Evolutionary conservation across 345 rosid species (phyloP).

Genomic region (Populus euphratica): DNA sequence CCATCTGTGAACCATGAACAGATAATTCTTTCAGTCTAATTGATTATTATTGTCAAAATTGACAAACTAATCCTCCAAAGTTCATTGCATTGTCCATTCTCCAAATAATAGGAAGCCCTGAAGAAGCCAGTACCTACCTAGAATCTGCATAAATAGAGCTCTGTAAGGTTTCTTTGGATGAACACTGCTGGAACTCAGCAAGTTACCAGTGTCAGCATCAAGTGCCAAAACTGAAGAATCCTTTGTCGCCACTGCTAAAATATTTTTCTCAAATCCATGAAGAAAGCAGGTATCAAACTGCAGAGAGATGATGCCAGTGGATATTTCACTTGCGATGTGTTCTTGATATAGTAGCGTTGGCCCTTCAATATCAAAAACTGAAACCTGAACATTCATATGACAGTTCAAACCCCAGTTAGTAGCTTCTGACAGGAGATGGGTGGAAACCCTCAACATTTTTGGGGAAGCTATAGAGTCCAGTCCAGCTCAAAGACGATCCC

Average conservation of each 20-base stretch:
- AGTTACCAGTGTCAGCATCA: slow-evolving; percentile 66
- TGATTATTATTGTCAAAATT: background rate
- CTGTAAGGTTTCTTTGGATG: slow-evolving; percentile 81
- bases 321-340: slow-evolving; percentile 63
- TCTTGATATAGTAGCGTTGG: slow-evolving; percentile 46
- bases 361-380: slow-evolving; percentile 59
- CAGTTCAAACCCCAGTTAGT: background rate
- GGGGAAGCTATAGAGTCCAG: no score
- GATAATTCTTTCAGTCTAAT: slow-evolving; percentile 2
- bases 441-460: no score
- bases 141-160: slow-evolving; percentile 71
- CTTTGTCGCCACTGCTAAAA: slow-evolving; percentile 66
- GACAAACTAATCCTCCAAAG: background rate
- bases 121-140: slow-evolving; percentile 43
- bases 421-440: background rate
- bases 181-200: slow-evolving; percentile 51
- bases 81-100: background rate
- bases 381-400: slow-evolving; percentile 44
- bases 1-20: slow-evolving; percentile 40
- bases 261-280: slow-evolving; percentile 78
- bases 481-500: no score
- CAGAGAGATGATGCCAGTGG: slow-evolving; percentile 58
- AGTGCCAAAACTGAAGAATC: slow-evolving; percentile 76
- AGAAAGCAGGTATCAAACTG: slow-evolving; percentile 62
- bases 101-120: background rate